Evolutionary conservation across 2,329 filamentous ascomycete genomes (phyloP).

Genomic region (Aspergillus ochraceoroseus): DNA sequence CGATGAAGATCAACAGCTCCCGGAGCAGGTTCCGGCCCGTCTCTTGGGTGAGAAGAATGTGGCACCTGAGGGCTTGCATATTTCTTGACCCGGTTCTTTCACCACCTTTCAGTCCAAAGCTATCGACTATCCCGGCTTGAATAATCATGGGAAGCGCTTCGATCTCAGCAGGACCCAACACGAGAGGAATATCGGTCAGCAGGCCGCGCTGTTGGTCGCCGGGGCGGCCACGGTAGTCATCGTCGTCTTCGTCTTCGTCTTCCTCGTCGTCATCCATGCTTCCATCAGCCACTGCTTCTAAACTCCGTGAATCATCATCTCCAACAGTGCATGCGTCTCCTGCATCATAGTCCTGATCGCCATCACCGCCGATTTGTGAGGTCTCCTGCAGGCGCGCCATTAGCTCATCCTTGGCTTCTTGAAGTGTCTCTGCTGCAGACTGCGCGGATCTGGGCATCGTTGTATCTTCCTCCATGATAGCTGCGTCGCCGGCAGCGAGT

Average conservation of each 20-base stretch:
- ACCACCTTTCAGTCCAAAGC: conserved; percentile 64
- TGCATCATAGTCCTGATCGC: conserved; percentile 41
- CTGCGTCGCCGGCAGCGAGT: conserved; percentile 36
- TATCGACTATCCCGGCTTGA: conserved; percentile 88
- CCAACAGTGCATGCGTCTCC: conserved; percentile 40
- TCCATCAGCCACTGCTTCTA: conserved; percentile 42
- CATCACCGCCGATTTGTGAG: conserved; percentile 39
- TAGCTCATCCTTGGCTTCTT: conserved; percentile 49
- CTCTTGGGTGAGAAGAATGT: conserved; percentile 82
- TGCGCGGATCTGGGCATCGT: conserved; percentile 46
- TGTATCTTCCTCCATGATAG: conserved; percentile 44
- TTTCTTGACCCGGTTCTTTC: conserved; percentile 60
- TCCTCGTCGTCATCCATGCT: conserved; percentile 51
- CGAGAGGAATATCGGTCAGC: conserved; percentile 88
- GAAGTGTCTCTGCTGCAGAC: conserved; percentile 48
- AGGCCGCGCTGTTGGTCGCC: conserved; percentile 63
- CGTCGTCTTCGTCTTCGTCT: conserved; percentile 51
- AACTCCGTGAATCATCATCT: conserved; percentile 42
- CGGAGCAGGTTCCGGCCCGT: conserved; percentile 84
- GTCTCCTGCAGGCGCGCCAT: conserved; percentile 48
- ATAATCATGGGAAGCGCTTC: conserved; percentile 96
- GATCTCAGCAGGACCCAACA: conserved; percentile 89
- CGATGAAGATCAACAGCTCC: conserved; percentile 91
- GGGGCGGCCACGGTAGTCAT: conserved; percentile 49
- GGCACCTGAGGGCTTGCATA: conserved; percentile 83